phyloP scores from a whole-genome alignment of 2,329 filamentous ascomycete genomes.

The Colletotrichum liaoningense region DNA sequence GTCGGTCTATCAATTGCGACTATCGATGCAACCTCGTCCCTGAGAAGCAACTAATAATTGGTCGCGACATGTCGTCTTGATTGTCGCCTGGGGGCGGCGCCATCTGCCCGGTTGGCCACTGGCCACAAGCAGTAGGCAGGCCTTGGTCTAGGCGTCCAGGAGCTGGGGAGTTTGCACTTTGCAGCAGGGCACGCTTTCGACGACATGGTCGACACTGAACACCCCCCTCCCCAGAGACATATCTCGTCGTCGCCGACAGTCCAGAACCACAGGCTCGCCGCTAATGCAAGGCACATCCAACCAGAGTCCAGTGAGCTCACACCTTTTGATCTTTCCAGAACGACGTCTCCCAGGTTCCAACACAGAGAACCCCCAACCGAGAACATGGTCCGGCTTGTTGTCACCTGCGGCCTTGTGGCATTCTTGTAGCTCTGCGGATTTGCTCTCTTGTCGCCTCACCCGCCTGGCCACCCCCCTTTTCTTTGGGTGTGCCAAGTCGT shows the following conservation, averaged over 20 bases:
- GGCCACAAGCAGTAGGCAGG: not conserved
- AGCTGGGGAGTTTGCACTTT: not conserved
- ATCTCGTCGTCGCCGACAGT: slow-evolving; percentile 28
- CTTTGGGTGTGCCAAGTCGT: not conserved
- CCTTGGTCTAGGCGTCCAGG: not conserved
- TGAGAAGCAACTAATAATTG: not conserved
- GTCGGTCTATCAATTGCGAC: not conserved
- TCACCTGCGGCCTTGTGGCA: not conserved
- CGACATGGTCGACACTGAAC: not conserved
- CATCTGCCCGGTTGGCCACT: slow-evolving; percentile 13
- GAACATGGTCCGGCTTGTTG: not conserved
- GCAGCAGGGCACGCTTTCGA: not conserved
- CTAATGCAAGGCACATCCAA: slow-evolving; percentile 37
- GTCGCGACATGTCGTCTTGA: not conserved
- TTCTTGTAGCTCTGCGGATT: not conserved
- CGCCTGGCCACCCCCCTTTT: slow-evolving; percentile 1
- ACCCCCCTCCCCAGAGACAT: not conserved
- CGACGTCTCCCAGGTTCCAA: not conserved
- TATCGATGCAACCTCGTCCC: slow-evolving; percentile 9
- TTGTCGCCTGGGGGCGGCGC: slow-evolving; percentile 12
- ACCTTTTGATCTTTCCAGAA: slow-evolving; percentile 3
- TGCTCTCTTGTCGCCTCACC: slow-evolving; percentile 24
- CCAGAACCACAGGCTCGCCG: slow-evolving; percentile 18
- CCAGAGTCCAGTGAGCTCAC: slow-evolving; percentile 20
- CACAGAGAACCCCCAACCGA: not conserved